These are phyloP conservation scores for Fusarium gaditjirri DNA, from an alignment of 2,329 filamentous ascomycete genomes.

Conservation along the genomic window DNA sequence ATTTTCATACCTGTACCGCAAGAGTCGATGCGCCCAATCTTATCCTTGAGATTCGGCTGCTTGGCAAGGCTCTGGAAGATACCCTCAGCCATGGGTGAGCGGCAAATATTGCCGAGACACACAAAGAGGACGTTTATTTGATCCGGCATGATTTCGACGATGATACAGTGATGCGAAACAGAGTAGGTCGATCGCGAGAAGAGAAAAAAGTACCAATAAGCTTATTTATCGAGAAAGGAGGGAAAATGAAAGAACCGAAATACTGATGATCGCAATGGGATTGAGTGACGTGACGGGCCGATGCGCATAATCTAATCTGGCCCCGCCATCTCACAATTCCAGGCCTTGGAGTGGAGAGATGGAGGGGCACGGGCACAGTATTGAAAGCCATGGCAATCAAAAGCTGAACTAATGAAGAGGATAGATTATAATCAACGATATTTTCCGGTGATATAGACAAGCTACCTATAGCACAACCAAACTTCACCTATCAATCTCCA, in stretches of 20 bases:
- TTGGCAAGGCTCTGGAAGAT: conserved; percentile 81
- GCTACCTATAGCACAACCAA: conserved; percentile 14
- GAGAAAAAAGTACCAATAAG: not conserved
- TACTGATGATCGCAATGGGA: conserved; percentile 33
- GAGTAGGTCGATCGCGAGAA: conserved; percentile 3
- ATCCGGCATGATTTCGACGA: conserved; percentile 50
- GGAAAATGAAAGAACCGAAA: conserved; percentile 28
- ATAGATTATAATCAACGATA: not conserved
- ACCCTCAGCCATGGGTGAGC: conserved; percentile 94
- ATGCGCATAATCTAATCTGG: conserved; percentile 40
- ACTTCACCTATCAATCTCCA: not conserved
- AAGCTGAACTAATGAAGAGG: not conserved
- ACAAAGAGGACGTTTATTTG: conserved; percentile 86
- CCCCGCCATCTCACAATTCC: conserved; percentile 42
- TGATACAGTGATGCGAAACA: not conserved
- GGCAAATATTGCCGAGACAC: conserved; percentile 96
- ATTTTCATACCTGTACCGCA: conserved; percentile 76
- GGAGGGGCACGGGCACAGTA: conserved; percentile 37
- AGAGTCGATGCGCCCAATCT: conserved; percentile 80
- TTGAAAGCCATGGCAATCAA: not conserved
- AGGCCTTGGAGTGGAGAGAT: conserved; percentile 33
- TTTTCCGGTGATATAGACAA: conserved; percentile 23
- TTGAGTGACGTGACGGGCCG: conserved; percentile 41
- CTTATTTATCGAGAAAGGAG: conserved; percentile 7
- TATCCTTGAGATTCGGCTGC: conserved; percentile 66